Base-by-base conservation (phyloP, 2,329 filamentous ascomycete species). In the Zymoseptoria passerinii region DNA sequence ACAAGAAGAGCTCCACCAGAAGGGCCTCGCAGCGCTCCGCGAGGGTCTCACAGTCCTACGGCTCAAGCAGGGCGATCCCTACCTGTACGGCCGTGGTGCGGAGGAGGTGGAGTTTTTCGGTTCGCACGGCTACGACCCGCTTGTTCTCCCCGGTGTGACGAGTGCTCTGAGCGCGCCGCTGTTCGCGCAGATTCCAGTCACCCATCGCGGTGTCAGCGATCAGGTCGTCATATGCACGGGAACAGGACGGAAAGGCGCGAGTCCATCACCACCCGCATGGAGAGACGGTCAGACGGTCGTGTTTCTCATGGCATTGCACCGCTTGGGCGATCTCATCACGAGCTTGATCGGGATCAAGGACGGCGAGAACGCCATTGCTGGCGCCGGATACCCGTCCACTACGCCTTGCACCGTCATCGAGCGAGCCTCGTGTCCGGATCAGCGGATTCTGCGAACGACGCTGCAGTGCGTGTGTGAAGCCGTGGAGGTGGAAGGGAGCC, bases 201-300 rank as follows among this genome's bases (percentile, higher is more conserved):
- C 94, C 1, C 92, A 97, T 75, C 82, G 94, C 4, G 88, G 88
- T 50, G 88, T 96, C 0, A 88, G 90, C 3, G 94, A 99, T 69
- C 92, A 97, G 73, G 86, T 99, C 0, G 80, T 99, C 27, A 83
- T 99, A n/a, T 97, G 94, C 75, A 99, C 94, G 0, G 94, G 94
- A 0, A 99, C 94, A 0, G 94, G 94, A 0, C 84, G 94, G 68
- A 95, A 95, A 75, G 94, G 94, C 10, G 87, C 83, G 56, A 79
- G 90, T 0, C 91, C 91, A 0, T 78, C 83, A n/a, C 90, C 91
- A 35, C 94, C 94, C 0, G 85, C 86, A 62, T 96, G 85, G 71
- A 83, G 92, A 0, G 72, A 80, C 1, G 87, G 83, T 8, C 82
- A 92, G 58, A 97, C 94, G 0, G 89, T 94, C 0, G 89, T 99